These are phyloP conservation scores for Vicia faba DNA, from an alignment of 306 rosid species.

Conservation along the genomic window DNA sequence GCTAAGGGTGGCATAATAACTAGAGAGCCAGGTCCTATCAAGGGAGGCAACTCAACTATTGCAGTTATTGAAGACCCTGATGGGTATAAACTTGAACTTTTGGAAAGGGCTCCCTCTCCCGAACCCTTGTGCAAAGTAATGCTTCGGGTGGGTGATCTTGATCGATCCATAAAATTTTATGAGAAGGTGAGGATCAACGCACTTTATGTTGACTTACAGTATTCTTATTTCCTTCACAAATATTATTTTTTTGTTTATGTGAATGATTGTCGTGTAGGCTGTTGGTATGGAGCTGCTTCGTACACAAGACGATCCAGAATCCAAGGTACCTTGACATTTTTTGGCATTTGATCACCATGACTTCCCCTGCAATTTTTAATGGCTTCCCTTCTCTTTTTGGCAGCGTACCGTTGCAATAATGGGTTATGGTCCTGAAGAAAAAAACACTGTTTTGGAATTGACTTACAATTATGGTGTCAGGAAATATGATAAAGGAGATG, in stretches of 20 bases:
- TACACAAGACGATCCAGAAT: slow-evolving; percentile 79
- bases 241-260: slow-evolving; percentile 31
- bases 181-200: slow-evolving; percentile 67
- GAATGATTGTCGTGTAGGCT: slow-evolving; percentile 55
- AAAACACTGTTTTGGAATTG: slow-evolving; percentile 76
- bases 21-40: slow-evolving; percentile 77
- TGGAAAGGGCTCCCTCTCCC: slow-evolving; percentile 82
- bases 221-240: slow-evolving; percentile 13
- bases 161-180: slow-evolving; percentile 84
- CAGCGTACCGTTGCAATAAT: slow-evolving; percentile 74
- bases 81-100: slow-evolving; percentile 87
- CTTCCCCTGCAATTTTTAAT: slow-evolving; percentile 9
- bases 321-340: slow-evolving; percentile 61
- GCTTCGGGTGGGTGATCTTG: slow-evolving; percentile 96
- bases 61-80: slow-evolving; percentile 95
- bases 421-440: slow-evolving; percentile 95
- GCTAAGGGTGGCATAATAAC: slow-evolving; percentile 92
- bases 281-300: slow-evolving; percentile 94
- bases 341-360: background rate
- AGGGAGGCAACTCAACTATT: slow-evolving; percentile 64
- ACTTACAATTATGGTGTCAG: slow-evolving; percentile 88
- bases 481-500: slow-evolving; percentile 82
- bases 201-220: slow-evolving; percentile 24
- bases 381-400: slow-evolving; percentile 14
- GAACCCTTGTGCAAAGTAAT: slow-evolving; percentile 96